A percentile compares a stretch with the other conserved stretches of the same genome.
Conservation (phyloP, 495 filamentous ascomycete genomes). For the Daldinia grandis region DNA sequence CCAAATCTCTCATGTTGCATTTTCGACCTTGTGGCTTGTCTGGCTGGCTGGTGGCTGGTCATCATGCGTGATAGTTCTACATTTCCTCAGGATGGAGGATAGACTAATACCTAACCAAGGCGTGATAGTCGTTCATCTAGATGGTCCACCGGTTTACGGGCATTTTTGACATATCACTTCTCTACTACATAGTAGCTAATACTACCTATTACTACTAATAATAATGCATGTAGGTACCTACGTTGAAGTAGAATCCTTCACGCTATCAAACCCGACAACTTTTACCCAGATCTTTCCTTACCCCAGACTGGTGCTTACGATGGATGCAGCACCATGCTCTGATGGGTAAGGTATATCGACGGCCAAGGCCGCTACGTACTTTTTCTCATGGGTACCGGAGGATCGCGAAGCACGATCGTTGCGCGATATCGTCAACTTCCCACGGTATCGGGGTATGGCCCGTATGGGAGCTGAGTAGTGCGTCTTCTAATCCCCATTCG, state of each 20-base stretch:
- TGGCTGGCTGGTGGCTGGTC: background rate
- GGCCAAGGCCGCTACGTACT: constrained; percentile 36
- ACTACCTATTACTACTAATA: background rate
- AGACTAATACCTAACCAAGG: constrained; percentile 8
- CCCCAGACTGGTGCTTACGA: constrained; percentile 45
- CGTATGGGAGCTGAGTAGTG: constrained; percentile 23
- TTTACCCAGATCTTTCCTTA: constrained; percentile 41
- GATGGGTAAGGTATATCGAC: constrained; percentile 43
- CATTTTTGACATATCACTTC: constrained; percentile 22
- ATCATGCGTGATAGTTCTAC: background rate
- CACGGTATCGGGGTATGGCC: constrained; percentile 15
- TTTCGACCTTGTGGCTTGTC: background rate
- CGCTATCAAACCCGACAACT: constrained; percentile 18
- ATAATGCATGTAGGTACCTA: constrained; percentile 15
- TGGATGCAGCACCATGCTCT: constrained; percentile 38
- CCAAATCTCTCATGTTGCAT: background rate
- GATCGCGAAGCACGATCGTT: constrained; percentile 17
- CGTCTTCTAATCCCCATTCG: constrained; percentile 14
- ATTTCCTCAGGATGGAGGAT: constrained; percentile 14
- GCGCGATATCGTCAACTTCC: constrained; percentile 34
- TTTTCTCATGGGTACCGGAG: constrained; percentile 20
- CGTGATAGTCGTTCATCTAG: constrained; percentile 11
- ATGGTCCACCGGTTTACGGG: constrained; percentile 15
- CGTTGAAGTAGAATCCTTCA: constrained; percentile 27
- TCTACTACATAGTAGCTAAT: background rate